Base-by-base conservation (phyloP, 23 red algal species). In the Gracilaria caudata region DNA sequence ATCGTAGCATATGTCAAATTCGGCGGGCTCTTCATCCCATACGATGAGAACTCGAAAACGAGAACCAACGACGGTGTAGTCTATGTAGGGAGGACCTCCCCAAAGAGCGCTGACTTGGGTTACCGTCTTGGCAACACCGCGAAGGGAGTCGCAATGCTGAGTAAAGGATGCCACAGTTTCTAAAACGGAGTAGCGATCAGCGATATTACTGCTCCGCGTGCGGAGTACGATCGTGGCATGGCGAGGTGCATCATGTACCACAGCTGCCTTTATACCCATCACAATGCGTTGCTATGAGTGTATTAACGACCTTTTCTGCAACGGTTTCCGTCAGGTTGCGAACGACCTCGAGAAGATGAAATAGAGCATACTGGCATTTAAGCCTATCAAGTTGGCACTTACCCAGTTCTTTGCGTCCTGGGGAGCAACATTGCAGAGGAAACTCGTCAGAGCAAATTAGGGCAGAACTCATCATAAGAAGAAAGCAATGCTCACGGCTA, bases 11-110 rank as follows among this genome's bases (percentile, higher is more conserved):
- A 91, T 30, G 46, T 81, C 64, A 58, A 82, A 74, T 57, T 82
- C 76, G 47, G 60, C 26, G 13, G 76, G 43, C 20, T 60, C 75
- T 68, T 68, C 75, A 44, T 81, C 78, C 77, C 76, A 91, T 0
- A 91, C 64, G 29, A 91, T 41, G 16, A 91, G 60, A 8, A 80
- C 75, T 30, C 87, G 87, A 47, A 91, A 73, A 82, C 87, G 87
- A 58, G 58, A 72, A 59, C 39, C 76, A 32, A 75, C 47, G 3
- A 91, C 46, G 7, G 57, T 75, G 87, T 91, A 91, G 11, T 75
- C 66, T 25, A 91, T 60, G 51, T 75, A 91, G 19, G 87, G 87
- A 4, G 87, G 87, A 25, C 87, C 87, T 24, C 77, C 87, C 87
- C 87, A 91, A 28, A 77, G 87, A 60, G 87, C 87, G 47, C 43